Evolutionary conservation across 2,329 filamentous ascomycete species (phyloP), one percentile per base, ranked within the genome.

Genomic region (Fusarium nisikadoi): DNA sequence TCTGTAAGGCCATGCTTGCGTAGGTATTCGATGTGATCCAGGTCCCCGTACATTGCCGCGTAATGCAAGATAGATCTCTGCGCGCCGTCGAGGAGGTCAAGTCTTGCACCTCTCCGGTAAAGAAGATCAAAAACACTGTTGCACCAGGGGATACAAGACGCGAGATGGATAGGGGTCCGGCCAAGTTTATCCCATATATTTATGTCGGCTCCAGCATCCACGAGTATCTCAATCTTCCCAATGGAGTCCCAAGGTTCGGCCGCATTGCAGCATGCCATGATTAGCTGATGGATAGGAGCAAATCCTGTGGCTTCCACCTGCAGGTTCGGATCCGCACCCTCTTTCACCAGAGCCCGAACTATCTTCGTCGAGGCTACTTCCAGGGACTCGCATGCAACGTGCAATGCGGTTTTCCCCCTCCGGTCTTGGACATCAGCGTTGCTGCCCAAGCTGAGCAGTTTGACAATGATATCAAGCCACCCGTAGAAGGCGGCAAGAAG

Each of bases 181-280:
- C 4, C 29, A 5, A 3, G 7, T n/a, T 1, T n/a, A 9, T 39
- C 35, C 19, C 0, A 8, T 2, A 20, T 5, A 13, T 53, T 5
- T 5, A 41, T 53, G 5, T 41, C 35, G 2, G 49, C 49, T 5
- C 35, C 33, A 7, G 19, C 25, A 1, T 27, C 8, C 2, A 53
- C 5, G 3, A 53, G 49, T 7, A 5, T 1, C 2, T 53, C 35
- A 2, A 41, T 2, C 4, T 53, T 53, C 10, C 49, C 49, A 27
- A 1, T 9, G 1, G 16, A 53, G 5, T 53, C 49, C 49, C 49
- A 53, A 2, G 49, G 49, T 2, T 53, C 33, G 5, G 33, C 33
- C 11, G 14, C 33, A 2, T n/a, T 16, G 8, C 3, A 1, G 9
- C 5, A 13, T n/a, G 23, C 19, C 10, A 3, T 5, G 13, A 53